phyloP scores from a whole-genome alignment of 2,329 filamentous ascomycete species.

The Cladosporium colombiae region DNA sequence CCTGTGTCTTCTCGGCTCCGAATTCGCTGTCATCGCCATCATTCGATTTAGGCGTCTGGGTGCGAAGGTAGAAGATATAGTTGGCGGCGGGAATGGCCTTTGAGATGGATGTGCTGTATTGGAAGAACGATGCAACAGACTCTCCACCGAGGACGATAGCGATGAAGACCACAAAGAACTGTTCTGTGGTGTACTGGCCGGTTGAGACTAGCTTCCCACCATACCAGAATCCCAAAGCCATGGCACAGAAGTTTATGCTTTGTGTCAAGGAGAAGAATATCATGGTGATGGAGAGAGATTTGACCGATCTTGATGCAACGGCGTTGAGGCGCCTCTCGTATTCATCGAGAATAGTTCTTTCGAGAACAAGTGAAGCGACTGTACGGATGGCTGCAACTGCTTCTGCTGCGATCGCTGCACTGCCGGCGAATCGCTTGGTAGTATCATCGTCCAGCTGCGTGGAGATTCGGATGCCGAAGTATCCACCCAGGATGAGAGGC shows the following conservation, averaged over 20 bases:
- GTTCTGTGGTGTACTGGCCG: slow-evolving; percentile 37
- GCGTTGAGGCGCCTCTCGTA: slow-evolving; percentile 28
- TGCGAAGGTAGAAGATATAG: slow-evolving; percentile 48
- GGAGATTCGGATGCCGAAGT: slow-evolving; percentile 38
- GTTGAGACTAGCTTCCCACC: slow-evolving; percentile 37
- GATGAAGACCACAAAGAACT: slow-evolving; percentile 64
- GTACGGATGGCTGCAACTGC: slow-evolving; percentile 39
- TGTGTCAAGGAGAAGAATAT: slow-evolving; percentile 36
- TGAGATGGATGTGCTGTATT: slow-evolving; percentile 52
- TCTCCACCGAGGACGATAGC: slow-evolving; percentile 66
- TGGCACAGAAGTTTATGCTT: slow-evolving; percentile 36
- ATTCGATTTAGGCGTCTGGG: slow-evolving; percentile 34
- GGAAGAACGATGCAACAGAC: slow-evolving; percentile 66
- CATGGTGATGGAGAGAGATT: slow-evolving; percentile 29
- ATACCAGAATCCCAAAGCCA: slow-evolving; percentile 41
- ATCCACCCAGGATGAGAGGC: slow-evolving; percentile 38
- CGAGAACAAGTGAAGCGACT: slow-evolving; percentile 37
- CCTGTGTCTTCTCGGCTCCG: slow-evolving; percentile 36
- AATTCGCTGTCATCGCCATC: slow-evolving; percentile 29
- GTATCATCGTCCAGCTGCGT: slow-evolving; percentile 35
- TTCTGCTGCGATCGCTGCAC: slow-evolving; percentile 39
- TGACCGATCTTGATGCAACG: slow-evolving; percentile 1
- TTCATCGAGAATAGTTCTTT: slow-evolving; percentile 32
- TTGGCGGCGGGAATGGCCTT: slow-evolving; percentile 43
- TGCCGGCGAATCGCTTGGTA: slow-evolving; percentile 35